Evolutionary conservation across 1,284 basidiomycete genomes (phyloP).

Genomic region (Mycena citricolor): DNA sequence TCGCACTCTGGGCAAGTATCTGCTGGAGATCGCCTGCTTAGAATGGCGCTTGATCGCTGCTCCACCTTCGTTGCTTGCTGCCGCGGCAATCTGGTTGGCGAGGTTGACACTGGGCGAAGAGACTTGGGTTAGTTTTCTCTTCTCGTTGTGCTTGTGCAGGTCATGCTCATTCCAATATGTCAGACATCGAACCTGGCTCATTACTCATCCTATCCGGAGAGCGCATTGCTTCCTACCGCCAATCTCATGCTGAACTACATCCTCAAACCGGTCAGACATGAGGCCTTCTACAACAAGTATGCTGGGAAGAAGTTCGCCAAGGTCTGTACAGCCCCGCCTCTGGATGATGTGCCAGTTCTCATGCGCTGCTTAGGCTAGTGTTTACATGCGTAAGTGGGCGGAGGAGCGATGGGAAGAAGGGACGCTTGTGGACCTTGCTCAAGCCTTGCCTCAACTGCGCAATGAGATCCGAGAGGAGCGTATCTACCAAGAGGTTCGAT

Average conservation of each 20-base stretch:
- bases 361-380: conserved; percentile 45
- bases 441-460: conserved; percentile 50
- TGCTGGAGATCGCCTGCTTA: conserved; percentile 82
- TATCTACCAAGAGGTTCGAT: conserved; percentile 19
- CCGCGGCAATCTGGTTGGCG: conserved; percentile 82
- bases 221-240: conserved; percentile 78
- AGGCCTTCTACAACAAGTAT: conserved; percentile 80
- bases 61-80: conserved; percentile 81
- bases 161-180: neutral
- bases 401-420: conserved; percentile 55
- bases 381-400: conserved; percentile 60
- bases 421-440: conserved; percentile 43
- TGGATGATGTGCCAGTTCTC: conserved; percentile 1
- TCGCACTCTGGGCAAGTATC: conserved; percentile 85
- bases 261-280: conserved; percentile 62
- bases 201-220: conserved; percentile 86
- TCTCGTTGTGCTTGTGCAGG: neutral
- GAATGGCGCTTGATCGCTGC: conserved; percentile 76
- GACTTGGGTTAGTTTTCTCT: conserved; percentile 68
- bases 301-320: conserved; percentile 81
- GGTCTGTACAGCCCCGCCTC: conserved; percentile 42
- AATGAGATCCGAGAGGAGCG: conserved; percentile 33
- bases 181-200: conserved; percentile 67
- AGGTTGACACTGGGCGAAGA: conserved; percentile 75
- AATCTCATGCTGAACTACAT: conserved; percentile 90